Conservation (phyloP, 2,329 filamentous ascomycete genomes). For the Byssothecium circinans region DNA sequence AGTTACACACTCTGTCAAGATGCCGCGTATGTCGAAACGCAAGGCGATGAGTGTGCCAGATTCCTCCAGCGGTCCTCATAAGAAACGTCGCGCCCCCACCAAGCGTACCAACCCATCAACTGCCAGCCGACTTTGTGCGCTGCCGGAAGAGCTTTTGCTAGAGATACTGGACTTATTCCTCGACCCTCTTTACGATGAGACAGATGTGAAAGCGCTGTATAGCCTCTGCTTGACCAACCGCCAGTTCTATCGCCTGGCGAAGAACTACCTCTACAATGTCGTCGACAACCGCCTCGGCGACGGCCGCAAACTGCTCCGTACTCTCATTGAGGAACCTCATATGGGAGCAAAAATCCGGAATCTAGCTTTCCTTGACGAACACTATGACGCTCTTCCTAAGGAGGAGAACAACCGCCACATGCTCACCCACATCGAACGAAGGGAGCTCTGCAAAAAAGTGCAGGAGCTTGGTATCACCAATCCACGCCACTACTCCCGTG, state of each 20-base stretch:
- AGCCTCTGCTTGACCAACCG: conserved; percentile 8
- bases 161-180: not conserved
- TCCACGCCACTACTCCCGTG: not conserved
- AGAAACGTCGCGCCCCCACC: not conserved
- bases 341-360: not conserved
- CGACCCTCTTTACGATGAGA: not conserved
- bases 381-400: no score
- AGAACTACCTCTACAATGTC: not conserved
- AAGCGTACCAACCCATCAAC: no score
- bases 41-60: not conserved
- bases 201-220: not conserved
- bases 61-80: not conserved
- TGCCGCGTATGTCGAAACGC: no score
- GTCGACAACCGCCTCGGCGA: conserved; percentile 1
- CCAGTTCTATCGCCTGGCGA: conserved; percentile 4
- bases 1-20: no score
- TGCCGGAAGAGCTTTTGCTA: not conserved
- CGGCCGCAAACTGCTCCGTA: not conserved
- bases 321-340: not conserved
- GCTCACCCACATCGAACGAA: conserved; percentile 2
- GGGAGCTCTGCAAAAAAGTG: conserved; percentile 5
- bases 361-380: conserved; percentile 2
- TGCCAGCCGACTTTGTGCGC: not conserved
- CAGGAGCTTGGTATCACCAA: conserved; percentile 4
- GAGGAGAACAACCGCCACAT: not conserved